Conservation (phyloP, 768 basidiomycete species). For the Macrolepiota fuliginosa region DNA sequence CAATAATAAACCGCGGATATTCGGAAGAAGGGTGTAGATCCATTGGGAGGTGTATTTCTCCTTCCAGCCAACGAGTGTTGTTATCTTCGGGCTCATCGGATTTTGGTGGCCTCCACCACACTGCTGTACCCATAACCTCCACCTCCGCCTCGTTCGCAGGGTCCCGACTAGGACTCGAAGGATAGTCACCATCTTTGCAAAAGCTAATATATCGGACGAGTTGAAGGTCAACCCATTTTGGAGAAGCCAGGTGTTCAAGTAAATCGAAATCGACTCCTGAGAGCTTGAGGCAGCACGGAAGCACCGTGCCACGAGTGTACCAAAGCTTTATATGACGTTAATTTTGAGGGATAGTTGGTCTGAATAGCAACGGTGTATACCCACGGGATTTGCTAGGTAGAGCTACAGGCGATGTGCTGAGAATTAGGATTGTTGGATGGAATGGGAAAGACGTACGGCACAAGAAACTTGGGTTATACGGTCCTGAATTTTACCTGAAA, state of each 20-base stretch:
- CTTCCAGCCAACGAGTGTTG: conserved; percentile 15
- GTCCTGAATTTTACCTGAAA: conserved; percentile 9
- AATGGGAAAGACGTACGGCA: conserved; percentile 6
- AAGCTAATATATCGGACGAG: neutral
- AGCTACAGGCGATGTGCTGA: conserved; percentile 16
- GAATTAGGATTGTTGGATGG: neutral
- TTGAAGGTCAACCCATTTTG: neutral
- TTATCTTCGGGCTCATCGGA: conserved; percentile 3
- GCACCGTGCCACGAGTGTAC: conserved; percentile 23
- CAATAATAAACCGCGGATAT: conserved; percentile 13
- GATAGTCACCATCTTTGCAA: neutral
- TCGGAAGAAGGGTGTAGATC: conserved; percentile 16
- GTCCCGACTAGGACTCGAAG: neutral
- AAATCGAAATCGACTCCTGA: conserved; percentile 9
- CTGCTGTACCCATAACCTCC: conserved; percentile 11
- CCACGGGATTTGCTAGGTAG: conserved; percentile 24
- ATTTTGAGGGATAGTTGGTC: too few relatives aligned
- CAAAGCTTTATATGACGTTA: conserved; percentile 14
- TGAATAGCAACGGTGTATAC: neutral
- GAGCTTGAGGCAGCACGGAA: conserved; percentile 22
- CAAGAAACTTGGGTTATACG: conserved; percentile 6
- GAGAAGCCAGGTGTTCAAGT: conserved; percentile 9
- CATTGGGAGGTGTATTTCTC: conserved; percentile 21
- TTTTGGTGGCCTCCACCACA: conserved; percentile 18
- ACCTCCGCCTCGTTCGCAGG: conserved; percentile 8